A percentile compares a stretch with the other conserved stretches of the same genome.
Conservation (phyloP, 805 yeast species). For the Candida germanica region DNA sequence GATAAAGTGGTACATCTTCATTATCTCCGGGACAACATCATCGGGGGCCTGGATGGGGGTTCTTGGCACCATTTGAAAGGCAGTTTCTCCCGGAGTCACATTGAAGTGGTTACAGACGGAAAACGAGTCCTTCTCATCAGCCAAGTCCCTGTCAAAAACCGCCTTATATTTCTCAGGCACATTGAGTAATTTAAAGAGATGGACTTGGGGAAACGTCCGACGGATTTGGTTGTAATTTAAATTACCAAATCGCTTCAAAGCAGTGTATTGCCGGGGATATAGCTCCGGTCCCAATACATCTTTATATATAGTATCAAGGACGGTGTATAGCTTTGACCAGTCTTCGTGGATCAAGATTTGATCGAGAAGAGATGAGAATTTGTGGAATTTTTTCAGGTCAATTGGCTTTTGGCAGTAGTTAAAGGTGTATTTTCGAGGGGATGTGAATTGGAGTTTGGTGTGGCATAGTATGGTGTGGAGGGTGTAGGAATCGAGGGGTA, state of each 20-base stretch:
- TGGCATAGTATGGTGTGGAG: conserved; percentile 7
- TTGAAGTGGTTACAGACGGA: conserved; percentile 15
- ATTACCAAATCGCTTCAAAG: conserved; percentile 20
- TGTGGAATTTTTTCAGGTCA: conserved; percentile 14
- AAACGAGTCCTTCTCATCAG: conserved; percentile 4
- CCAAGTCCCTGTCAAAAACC: conserved; percentile 15
- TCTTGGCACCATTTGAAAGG: conserved; percentile 4
- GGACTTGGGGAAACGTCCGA: conserved; percentile 33
- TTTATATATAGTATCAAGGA: conserved; percentile 30
- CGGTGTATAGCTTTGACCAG: conserved; percentile 18
- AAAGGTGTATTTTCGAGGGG: conserved; percentile 4
- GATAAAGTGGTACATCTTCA: conserved; percentile 21
- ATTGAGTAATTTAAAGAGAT: conserved; percentile 17
- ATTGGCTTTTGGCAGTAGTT: conserved; percentile 1
- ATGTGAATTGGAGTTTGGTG: conserved; percentile 13
- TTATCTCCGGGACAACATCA: conserved; percentile 6
- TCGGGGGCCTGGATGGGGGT: conserved; percentile 2
- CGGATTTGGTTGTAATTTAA: conserved; percentile 21
- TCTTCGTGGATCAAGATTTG: conserved; percentile 27
- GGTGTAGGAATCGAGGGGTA: conserved; percentile 26
- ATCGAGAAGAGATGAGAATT: conserved; percentile 17
- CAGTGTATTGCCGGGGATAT: conserved; percentile 12
- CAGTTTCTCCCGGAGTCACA: not conserved
- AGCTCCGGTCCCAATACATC: conserved; percentile 3
- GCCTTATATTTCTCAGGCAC: conserved; percentile 6